Base-by-base conservation (phyloP, 805 yeast genomes). In the Ogataea ganodermae region DNA sequence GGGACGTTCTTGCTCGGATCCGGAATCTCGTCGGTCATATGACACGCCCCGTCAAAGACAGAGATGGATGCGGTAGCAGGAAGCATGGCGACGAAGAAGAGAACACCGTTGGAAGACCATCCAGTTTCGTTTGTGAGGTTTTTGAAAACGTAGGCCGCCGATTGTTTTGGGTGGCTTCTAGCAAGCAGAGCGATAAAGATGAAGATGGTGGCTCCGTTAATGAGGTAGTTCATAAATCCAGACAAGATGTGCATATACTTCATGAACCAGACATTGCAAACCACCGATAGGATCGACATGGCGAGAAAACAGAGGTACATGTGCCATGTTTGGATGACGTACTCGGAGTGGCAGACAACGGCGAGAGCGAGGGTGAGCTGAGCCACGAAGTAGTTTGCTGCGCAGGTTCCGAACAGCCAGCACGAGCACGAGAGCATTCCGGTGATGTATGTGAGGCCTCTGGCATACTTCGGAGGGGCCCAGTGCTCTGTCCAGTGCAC, bases 381-480 rank as follows among this genome's bases (percentile, higher is more conserved):
- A 3, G 31, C 21, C 6, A 24, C 31, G n/a, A 38, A 38, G 16
- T 38, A 38, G n/a, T 10, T 38, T 13, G 42, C 22, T 5, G 42
- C 42, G 20, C 42, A 38, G 27, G 30, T 16, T 3, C 42, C 42
- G 17, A 38, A 38, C 16, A 38, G 21, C 42, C 42, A 38, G 16
- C 42, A 38, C 24, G 42, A 24, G 23, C 42, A 38, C 22, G 42
- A 38, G 12, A 38, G 42, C 42, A 38, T 38, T 7, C 42, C 42
- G 4, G 42, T 38, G 23, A 26, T 26, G 42, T 38, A 38, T 4
- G 42, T 26, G 9, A 38, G 32, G 13, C 42, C 42, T 18, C 42
- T 26, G n/a, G 42, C 42, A 9, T 22, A 27, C 16, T 26, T 38
- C 12, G 17, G 27, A 10, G 42, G 42, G 17, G 42, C 42, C 42